Base-by-base conservation (phyloP, 2,329 filamentous ascomycete species). In the Cercospora berteroae region DNA sequence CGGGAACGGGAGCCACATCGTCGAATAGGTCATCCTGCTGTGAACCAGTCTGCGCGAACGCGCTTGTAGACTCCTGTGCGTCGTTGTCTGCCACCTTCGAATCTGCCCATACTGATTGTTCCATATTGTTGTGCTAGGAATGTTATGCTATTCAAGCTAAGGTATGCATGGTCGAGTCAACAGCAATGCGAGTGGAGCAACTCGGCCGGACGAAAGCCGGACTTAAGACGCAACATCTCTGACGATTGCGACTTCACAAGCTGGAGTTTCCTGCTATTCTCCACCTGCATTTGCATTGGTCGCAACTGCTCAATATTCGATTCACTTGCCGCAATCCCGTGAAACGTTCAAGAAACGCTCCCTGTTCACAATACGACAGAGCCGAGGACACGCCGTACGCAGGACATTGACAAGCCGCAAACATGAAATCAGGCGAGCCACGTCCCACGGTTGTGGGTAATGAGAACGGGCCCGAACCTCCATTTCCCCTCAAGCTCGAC, bases 401-500 rank as follows among this genome's bases (percentile, higher is more conserved):
- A 52, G 48, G 2, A 5, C 23, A 52, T 52, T 39, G 25, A 36
- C 10, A 20, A 29, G 39, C 55, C 23, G 27, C 52, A 52, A 59
- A 4, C 9, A 78, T 77, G 75, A 72, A 74, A 69, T 82, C 85
- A 71, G 77, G 83, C 70, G 78, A 80, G 29, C 82, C 85, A 70
- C 89, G 92, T 69, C 89, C 91, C 57, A 83, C 85, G 7, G 86
- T 95, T 72, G 87, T 92, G 67, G 94, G 94, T 65, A 84, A 89
- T 8, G 87, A 91, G 52, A 79, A 83, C 44, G 93, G 93, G 3
- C 94, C 94, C 12, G 84, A 88, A 74, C 61, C 87, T 5, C 95
- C 95, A 0, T 98, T 89, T 79, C 95, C 95, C 0, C 85, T 97
- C 74, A 87, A 86, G 73, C 89, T 98, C 81, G 89, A 91, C 69